A percentile compares a stretch with the other conserved stretches of the same genome.
phyloP scores from a whole-genome alignment of 2,329 filamentous ascomycete genomes.

The Metarhizium sp. region DNA sequence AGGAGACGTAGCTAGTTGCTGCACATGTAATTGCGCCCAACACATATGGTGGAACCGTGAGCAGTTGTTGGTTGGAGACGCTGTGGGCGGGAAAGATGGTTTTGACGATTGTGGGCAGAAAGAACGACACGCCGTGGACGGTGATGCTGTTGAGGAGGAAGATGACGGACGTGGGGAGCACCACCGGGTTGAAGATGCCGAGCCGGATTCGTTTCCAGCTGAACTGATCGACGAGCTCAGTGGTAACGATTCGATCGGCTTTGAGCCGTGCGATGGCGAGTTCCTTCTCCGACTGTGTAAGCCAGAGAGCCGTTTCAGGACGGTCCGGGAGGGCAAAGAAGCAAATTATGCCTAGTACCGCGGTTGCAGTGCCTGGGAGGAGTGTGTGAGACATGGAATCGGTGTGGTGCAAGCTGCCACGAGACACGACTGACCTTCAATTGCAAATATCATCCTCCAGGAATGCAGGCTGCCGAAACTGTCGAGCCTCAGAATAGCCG shows the following conservation, averaged over 20 bases:
- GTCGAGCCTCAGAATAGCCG: conserved; percentile 50
- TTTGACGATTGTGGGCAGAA: conserved; percentile 59
- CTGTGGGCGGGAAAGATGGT: conserved; percentile 54
- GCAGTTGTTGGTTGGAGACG: conserved; percentile 55
- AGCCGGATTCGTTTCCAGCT: conserved; percentile 48
- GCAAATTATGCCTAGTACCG: conserved; percentile 41
- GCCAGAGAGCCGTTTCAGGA: conserved; percentile 56
- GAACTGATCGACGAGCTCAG: conserved; percentile 47
- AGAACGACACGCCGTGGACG: conserved; percentile 64
- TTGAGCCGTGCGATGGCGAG: conserved; percentile 52
- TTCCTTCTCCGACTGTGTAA: conserved; percentile 52
- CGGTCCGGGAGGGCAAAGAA: conserved; percentile 58
- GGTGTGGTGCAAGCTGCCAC: background rate
- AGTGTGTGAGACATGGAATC: background rate
- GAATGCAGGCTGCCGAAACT: conserved; percentile 42
- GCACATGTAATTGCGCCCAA: conserved; percentile 57
- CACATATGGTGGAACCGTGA: conserved; percentile 60
- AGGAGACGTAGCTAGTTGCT: conserved; percentile 47
- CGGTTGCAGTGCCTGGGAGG: conserved; percentile 44
- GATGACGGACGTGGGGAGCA: conserved; percentile 39
- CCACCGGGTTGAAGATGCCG: conserved; percentile 55
- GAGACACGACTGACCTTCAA: conserved; percentile 34
- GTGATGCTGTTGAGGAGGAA: conserved; percentile 62
- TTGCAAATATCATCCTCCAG: conserved; percentile 64
- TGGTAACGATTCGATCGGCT: conserved; percentile 45